Conservation (phyloP, 176 grass and related monocot species). For the Musa beccarii region DNA sequence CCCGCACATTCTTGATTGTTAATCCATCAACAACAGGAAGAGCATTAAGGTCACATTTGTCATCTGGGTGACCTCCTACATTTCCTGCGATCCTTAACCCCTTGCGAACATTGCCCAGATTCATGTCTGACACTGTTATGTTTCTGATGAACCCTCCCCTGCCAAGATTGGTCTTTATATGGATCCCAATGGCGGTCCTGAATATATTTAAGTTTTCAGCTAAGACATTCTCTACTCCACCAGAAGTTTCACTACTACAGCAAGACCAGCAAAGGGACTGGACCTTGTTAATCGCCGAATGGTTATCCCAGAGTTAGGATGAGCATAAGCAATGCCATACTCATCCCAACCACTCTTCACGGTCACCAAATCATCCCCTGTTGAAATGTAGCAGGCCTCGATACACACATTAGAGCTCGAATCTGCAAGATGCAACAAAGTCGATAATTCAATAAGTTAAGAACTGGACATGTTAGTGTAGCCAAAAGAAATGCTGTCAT, state of each 20-base stretch:
- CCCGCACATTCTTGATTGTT: conserved; percentile 68
- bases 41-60: conserved; percentile 50
- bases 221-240: conserved; percentile 59
- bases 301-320: conserved; percentile 59
- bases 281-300: conserved; percentile 60
- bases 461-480: background rate
- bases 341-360: conserved; percentile 98
- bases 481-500: background rate
- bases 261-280: conserved; percentile 60
- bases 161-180: conserved; percentile 86
- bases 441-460: conserved; percentile 1
- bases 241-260: conserved; percentile 71
- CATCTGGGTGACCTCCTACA: conserved; percentile 64
- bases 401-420: conserved; percentile 83
- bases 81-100: conserved; percentile 56
- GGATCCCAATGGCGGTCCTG: conserved; percentile 52
- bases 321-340: conserved; percentile 67
- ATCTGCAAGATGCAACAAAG: conserved; percentile 31
- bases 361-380: conserved; percentile 71
- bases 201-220: conserved; percentile 69
- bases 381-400: conserved; percentile 85
- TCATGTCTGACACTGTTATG: conserved; percentile 62
- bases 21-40: conserved; percentile 48
- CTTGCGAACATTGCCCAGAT: conserved; percentile 47
- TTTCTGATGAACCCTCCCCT: conserved; percentile 74